A percentile compares a stretch with the other conserved stretches of the same genome.
Conservation (phyloP, 306 rosid genomes). For the Purshia tridentata region DNA sequence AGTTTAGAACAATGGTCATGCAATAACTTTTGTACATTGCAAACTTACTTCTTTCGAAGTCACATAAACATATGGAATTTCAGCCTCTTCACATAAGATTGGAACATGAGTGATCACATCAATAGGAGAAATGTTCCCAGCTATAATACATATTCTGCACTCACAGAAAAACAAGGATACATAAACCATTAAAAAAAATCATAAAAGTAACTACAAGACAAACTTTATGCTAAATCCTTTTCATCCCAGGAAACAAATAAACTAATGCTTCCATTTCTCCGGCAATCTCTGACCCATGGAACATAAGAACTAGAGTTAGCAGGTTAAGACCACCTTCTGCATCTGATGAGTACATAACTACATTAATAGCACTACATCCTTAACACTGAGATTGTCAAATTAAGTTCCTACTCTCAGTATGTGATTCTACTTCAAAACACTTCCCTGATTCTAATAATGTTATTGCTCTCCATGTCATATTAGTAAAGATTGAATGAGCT, state of each 20-base stretch:
- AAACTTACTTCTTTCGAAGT: constrained; percentile 79
- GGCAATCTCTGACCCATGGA: not conserved
- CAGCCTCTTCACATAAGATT: constrained; percentile 78
- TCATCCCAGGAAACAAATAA: not conserved
- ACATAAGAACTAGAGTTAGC: not conserved
- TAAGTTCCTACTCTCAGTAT: not conserved
- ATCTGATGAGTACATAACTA: not conserved
- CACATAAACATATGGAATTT: constrained; percentile 76
- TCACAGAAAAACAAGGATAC: constrained; percentile 2
- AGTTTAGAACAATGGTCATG: not conserved
- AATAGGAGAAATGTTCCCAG: constrained; percentile 91
- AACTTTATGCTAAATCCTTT: not conserved
- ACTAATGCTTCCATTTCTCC: not conserved
- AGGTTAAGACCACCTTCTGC: not conserved
- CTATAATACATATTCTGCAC: constrained; percentile 83
- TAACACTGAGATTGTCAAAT: not conserved
- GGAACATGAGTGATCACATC: constrained; percentile 97
- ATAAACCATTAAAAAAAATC: not conserved
- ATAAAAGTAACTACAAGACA: not conserved
- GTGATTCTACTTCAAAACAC: not conserved
- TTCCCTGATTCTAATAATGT: not conserved
- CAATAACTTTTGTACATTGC: not conserved
- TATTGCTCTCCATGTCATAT: not conserved
- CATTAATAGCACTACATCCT: not conserved
- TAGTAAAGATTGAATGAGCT: not conserved